Conservation (phyloP, 2,329 filamentous ascomycete genomes). For the Cryphonectria parasitica region DNA sequence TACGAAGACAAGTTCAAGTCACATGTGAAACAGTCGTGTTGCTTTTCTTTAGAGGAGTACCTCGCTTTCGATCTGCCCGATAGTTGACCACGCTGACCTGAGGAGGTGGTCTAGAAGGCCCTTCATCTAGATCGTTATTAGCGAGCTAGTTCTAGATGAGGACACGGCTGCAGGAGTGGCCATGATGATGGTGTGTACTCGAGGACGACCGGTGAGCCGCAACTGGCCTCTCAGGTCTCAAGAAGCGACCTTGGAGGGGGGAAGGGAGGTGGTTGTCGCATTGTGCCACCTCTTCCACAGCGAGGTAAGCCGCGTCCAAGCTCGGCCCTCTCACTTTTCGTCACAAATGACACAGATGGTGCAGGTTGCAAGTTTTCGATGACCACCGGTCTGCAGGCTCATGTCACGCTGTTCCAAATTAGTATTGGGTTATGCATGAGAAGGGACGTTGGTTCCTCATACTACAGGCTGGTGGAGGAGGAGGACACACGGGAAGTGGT, state of each 20-base stretch:
- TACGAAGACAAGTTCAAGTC: too few relatives aligned
- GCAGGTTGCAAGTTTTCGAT: conserved; percentile 8
- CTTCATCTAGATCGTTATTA: conserved; percentile 14
- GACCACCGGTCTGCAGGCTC: conserved; percentile 19
- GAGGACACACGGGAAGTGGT: neutral
- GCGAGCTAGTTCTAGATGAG: conserved; percentile 12
- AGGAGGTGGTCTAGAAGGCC: conserved; percentile 14
- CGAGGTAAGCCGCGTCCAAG: conserved; percentile 14
- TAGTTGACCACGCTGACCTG: conserved; percentile 13
- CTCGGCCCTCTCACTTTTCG: neutral
- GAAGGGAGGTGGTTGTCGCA: conserved; percentile 5
- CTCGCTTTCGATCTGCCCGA: neutral
- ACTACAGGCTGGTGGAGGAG: neutral
- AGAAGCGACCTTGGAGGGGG: conserved; percentile 4
- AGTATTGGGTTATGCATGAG: neutral
- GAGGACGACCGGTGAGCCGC: conserved; percentile 26
- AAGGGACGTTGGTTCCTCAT: conserved; percentile 5
- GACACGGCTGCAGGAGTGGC: conserved; percentile 10
- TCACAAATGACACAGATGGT: conserved; percentile 13
- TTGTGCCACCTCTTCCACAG: conserved; percentile 12
- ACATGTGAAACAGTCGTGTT: neutral
- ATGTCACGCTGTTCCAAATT: conserved; percentile 16
- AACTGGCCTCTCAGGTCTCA: conserved; percentile 21
- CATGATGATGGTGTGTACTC: conserved; percentile 20
- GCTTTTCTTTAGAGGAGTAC: too few relatives aligned